Percentiles rank a stretch among this genome's conserved stretches.
Evolutionary conservation across 192 early-diverging fungal genomes (phyloP).

Genomic region (Umbelopsis isabellina): DNA sequence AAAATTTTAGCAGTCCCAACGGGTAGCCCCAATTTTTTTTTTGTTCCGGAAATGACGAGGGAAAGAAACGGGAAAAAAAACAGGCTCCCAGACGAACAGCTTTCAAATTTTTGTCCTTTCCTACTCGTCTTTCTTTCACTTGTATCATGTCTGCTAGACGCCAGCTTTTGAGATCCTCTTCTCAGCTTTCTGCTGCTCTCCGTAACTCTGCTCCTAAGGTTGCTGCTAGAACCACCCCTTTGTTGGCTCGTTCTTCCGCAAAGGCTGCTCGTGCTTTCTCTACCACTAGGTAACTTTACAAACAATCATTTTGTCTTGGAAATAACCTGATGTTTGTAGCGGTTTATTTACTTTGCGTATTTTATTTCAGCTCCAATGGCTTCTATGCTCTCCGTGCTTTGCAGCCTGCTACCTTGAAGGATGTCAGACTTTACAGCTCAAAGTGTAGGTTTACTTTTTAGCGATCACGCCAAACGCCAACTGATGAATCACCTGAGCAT

Average conservation of each 20-base stretch:
- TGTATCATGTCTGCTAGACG: constrained; percentile 33
- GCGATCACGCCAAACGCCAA: not conserved
- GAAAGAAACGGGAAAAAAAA: constrained; percentile 22
- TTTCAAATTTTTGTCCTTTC: constrained; percentile 24
- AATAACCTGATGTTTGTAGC: not conserved
- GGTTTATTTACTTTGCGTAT: not conserved
- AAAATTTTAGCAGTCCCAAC: constrained; percentile 8
- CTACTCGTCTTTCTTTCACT: constrained; percentile 5
- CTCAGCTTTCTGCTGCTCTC: constrained; percentile 25
- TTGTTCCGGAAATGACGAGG: constrained; percentile 21
- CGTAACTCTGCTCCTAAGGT: constrained; percentile 34
- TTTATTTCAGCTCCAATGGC: constrained; percentile 33
- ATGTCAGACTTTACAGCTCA: constrained; percentile 55
- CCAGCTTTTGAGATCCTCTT: constrained; percentile 30
- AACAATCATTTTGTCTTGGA: not conserved
- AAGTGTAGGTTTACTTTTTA: constrained; percentile 46
- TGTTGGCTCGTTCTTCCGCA: constrained; percentile 35
- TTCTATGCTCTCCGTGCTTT: constrained; percentile 48
- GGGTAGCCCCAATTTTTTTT: constrained; percentile 21
- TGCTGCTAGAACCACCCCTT: constrained; percentile 31
- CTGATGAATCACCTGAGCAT: not conserved
- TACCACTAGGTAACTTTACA: constrained; percentile 34
- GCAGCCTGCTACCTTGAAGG: constrained; percentile 42
- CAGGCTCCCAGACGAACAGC: constrained; percentile 12
- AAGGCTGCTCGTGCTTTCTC: constrained; percentile 48